Percentiles rank a stretch among this genome's conserved stretches.
Evolutionary conservation across 2,329 filamentous ascomycete species (phyloP).

Genomic region (Zymoseptoria passerinii): DNA sequence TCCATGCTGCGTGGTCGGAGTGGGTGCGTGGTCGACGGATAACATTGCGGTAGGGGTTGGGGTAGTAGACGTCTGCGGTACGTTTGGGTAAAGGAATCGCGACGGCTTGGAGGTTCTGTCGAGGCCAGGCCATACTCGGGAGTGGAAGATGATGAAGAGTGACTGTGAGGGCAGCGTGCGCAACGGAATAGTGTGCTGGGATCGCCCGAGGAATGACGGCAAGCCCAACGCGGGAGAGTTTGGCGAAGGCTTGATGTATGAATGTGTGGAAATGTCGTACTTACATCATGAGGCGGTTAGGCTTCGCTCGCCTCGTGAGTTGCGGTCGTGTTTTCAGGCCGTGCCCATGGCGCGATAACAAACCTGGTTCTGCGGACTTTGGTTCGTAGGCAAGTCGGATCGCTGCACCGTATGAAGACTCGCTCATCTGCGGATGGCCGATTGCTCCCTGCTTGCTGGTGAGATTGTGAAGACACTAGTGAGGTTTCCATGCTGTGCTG

Average conservation of each 20-base stretch:
- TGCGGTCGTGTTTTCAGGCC: background rate
- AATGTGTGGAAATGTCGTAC: background rate
- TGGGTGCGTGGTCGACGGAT: background rate
- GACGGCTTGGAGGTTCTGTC: conserved; percentile 7
- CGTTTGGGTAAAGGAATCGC: conserved; percentile 12
- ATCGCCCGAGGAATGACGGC: background rate
- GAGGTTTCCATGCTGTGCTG: background rate
- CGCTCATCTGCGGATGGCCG: background rate
- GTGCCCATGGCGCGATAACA: background rate
- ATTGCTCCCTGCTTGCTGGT: background rate
- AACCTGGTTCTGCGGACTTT: background rate
- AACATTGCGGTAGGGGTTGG: conserved; percentile 2
- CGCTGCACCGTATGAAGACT: background rate
- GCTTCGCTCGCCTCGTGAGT: background rate
- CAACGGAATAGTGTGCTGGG: background rate
- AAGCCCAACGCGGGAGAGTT: background rate
- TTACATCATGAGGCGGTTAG: background rate
- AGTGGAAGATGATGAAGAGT: background rate
- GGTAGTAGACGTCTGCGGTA: conserved; percentile 13
- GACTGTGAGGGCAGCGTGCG: background rate
- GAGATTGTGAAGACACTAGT: background rate
- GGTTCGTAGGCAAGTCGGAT: background rate
- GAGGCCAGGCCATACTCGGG: conserved; percentile 6
- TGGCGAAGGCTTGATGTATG: background rate
- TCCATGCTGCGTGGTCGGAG: background rate